A percentile compares a stretch with the other conserved stretches of the same genome.
Conservation (phyloP, 768 basidiomycete genomes). For the Auricularia auricula-judae region DNA sequence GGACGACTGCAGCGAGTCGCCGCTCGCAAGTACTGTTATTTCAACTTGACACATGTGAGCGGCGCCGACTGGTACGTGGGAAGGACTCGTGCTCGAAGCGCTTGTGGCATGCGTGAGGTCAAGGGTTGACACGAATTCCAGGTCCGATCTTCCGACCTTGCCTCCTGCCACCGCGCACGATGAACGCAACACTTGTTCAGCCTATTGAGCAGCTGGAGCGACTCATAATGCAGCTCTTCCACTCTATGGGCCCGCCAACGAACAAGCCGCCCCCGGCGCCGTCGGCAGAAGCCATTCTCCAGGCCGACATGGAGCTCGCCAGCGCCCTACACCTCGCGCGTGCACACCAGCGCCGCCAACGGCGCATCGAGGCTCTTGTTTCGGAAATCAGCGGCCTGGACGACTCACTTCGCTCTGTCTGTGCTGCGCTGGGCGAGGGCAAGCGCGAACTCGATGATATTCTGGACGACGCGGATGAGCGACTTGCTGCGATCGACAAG, state of each 20-base stretch:
- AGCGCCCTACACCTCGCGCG: conserved; percentile 53
- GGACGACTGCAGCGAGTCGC: too few relatives aligned
- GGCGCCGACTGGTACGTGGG: too few relatives aligned
- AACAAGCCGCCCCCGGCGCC: conserved; percentile 53
- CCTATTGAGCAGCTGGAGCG: conserved; percentile 53
- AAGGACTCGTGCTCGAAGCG: too few relatives aligned
- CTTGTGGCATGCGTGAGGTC: too few relatives aligned
- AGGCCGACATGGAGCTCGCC: conserved; percentile 55
- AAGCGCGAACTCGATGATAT: conserved; percentile 58
- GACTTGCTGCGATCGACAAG: conserved; percentile 55
- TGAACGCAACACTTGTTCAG: conserved; percentile 49
- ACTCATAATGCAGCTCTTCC: conserved; percentile 58
- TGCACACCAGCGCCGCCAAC: conserved; percentile 64
- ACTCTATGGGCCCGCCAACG: conserved; percentile 59
- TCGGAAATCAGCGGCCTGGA: conserved; percentile 61
- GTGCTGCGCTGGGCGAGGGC: conserved; percentile 50
- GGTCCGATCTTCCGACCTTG: too few relatives aligned
- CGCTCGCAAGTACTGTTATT: too few relatives aligned
- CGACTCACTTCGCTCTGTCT: conserved; percentile 55
- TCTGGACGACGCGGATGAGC: conserved; percentile 62
- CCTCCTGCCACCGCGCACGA: conserved; percentile 19
- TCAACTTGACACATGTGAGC: too few relatives aligned
- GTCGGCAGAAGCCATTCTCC: conserved; percentile 43
- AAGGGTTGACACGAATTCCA: too few relatives aligned
- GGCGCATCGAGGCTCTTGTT: conserved; percentile 60